These are phyloP conservation scores for Malus hybrid DNA, from an alignment of 331 rosid species.

Conservation along the genomic window DNA sequence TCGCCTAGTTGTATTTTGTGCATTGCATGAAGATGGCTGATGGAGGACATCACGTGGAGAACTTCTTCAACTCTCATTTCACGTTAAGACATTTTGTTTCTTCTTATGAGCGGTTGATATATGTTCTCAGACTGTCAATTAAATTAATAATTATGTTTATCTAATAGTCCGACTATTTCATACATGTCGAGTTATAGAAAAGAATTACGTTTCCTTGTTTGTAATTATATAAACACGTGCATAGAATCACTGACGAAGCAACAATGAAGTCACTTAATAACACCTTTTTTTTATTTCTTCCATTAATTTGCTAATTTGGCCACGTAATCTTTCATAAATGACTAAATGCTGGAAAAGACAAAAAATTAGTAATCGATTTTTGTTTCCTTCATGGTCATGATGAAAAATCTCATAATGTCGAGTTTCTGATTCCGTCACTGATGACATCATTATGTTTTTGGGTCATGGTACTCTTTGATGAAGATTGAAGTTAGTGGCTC, in stretches of 20 bases:
- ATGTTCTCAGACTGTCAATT: neutral
- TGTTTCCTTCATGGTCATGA: neutral
- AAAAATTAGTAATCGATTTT: too few species aligned
- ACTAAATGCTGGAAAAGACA: neutral
- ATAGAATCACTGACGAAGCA: too few species aligned
- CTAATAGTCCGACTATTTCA: neutral
- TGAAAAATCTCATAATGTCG: too few species aligned
- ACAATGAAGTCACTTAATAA: neutral
- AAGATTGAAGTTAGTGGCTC: too few species aligned
- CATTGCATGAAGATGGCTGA: constrained; percentile 24
- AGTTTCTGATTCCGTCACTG: too few species aligned
- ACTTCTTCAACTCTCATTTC: too few species aligned
- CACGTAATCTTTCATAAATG: neutral
- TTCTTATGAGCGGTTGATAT: neutral
- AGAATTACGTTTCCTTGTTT: neutral
- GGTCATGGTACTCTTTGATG: neutral
- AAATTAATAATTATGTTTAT: neutral
- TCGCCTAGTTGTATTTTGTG: constrained; percentile 15
- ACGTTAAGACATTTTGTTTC: too few species aligned
- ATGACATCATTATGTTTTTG: neutral
- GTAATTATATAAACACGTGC: neutral
- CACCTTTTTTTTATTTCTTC: neutral
- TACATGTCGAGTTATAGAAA: neutral
- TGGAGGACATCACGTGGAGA: constrained; percentile 26
- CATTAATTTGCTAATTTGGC: neutral